These are phyloP conservation scores for Beta macrorhiza DNA, from an alignment of 179 eudicot species.

Conservation along the genomic window DNA sequence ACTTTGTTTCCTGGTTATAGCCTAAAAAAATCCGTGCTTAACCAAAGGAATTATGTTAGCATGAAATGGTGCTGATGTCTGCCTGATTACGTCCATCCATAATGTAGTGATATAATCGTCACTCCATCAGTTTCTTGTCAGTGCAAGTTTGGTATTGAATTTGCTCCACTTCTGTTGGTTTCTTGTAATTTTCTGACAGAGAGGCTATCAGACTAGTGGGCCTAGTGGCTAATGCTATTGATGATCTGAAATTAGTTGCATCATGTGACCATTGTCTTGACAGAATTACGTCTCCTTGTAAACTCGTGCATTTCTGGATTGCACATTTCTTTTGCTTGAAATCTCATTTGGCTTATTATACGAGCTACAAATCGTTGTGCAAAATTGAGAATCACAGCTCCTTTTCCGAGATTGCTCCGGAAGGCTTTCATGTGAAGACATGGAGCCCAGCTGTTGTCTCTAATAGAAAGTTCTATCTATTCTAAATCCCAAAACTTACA, in stretches of 20 bases:
- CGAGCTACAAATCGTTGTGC: conserved; percentile 1
- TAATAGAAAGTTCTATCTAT: background rate
- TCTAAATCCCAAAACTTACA: background rate
- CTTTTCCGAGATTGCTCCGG: background rate
- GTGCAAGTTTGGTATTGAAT: background rate
- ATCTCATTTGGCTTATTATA: background rate
- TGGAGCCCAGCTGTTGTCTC: background rate
- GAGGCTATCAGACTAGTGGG: background rate
- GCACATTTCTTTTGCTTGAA: background rate
- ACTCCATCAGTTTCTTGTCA: background rate
- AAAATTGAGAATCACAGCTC: background rate
- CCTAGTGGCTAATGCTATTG: background rate
- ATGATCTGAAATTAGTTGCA: background rate
- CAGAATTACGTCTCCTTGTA: background rate
- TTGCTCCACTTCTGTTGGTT: background rate
- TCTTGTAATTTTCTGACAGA: background rate
- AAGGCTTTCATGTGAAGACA: background rate
- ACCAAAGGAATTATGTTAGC: background rate
- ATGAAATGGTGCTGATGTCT: background rate
- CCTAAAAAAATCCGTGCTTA: background rate
- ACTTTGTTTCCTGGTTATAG: background rate
- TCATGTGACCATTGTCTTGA: background rate
- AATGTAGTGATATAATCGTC: background rate
- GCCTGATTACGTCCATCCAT: background rate
- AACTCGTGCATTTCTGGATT: background rate